phyloP scores from a whole-genome alignment of 129 eudicot species.

The Flaveria sonorensis region DNA sequence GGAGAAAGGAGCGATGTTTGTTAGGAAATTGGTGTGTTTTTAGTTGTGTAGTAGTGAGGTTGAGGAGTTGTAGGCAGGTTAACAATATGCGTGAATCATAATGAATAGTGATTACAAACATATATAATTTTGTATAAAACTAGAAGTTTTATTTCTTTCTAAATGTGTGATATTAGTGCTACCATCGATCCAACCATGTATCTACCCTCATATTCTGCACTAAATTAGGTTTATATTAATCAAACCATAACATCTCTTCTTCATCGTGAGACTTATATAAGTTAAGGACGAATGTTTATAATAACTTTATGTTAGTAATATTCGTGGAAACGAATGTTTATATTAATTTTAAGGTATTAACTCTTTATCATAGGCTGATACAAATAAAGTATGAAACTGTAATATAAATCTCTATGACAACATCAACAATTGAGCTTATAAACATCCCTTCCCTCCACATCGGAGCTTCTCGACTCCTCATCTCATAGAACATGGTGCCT shows the following conservation, averaged over 20 bases:
- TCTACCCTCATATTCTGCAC: constrained; percentile 17
- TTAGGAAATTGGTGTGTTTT: constrained; percentile 36
- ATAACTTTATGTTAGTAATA: too few species aligned
- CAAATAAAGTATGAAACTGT: too few species aligned
- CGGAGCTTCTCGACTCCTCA: too few species aligned
- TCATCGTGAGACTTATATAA: neutral
- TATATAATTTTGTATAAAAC: neutral
- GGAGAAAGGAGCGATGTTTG: constrained; percentile 20
- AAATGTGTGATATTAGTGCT: neutral
- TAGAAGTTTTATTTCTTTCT: neutral
- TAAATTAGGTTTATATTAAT: neutral
- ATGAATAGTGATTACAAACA: neutral
- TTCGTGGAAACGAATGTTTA: too few species aligned
- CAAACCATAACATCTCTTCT: neutral
- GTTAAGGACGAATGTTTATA: too few species aligned
- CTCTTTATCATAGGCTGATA: too few species aligned
- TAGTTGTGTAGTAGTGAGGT: constrained; percentile 32
- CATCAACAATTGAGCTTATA: too few species aligned
- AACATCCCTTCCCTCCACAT: too few species aligned
- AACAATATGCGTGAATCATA: constrained; percentile 26
- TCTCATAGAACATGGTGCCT: too few species aligned
- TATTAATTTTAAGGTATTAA: too few species aligned
- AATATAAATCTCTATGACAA: too few species aligned
- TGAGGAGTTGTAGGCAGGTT: constrained; percentile 35
- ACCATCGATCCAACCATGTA: constrained; percentile 15